These are phyloP conservation scores for Elymus sibiricus DNA, from an alignment of 176 grass and related monocot species.

Conservation along the genomic window DNA sequence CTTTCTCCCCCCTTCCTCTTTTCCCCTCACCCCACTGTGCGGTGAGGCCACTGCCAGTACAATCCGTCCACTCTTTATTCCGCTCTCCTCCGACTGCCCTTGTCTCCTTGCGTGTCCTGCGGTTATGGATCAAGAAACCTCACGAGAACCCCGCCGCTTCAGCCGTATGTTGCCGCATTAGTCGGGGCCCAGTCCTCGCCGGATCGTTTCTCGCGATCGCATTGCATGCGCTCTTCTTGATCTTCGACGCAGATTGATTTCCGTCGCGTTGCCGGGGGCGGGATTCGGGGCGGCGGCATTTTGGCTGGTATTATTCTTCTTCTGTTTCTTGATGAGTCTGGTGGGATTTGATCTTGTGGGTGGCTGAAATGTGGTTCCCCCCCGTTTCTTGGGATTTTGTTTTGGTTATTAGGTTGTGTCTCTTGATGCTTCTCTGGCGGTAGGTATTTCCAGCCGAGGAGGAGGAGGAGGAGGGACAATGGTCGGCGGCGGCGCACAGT, in stretches of 20 bases:
- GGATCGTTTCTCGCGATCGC: conserved; percentile 44
- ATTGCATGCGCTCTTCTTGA: conserved; percentile 19
- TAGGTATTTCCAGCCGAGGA: background rate
- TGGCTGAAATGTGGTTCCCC: background rate
- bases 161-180: conserved; percentile 18
- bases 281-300: conserved; percentile 20
- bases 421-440: conserved; percentile 13
- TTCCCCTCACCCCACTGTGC: conserved; percentile 17
- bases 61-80: conserved; percentile 32
- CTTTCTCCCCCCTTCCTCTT: conserved; percentile 20
- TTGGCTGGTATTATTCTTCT: background rate
- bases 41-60: conserved; percentile 16
- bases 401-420: background rate
- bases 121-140: conserved; percentile 55
- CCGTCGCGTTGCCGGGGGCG: background rate
- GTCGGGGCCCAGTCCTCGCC: background rate
- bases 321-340: background rate
- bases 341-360: conserved; percentile 18
- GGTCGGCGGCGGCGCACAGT: conserved; percentile 24
- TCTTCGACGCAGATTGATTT: background rate
- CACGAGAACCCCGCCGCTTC: conserved; percentile 38
- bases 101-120: conserved; percentile 32
- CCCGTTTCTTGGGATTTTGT: background rate
- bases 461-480: conserved; percentile 1
- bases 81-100: conserved; percentile 22